Base-by-base conservation (phyloP, 805 yeast genomes). In the Candida lessepsii region DNA sequence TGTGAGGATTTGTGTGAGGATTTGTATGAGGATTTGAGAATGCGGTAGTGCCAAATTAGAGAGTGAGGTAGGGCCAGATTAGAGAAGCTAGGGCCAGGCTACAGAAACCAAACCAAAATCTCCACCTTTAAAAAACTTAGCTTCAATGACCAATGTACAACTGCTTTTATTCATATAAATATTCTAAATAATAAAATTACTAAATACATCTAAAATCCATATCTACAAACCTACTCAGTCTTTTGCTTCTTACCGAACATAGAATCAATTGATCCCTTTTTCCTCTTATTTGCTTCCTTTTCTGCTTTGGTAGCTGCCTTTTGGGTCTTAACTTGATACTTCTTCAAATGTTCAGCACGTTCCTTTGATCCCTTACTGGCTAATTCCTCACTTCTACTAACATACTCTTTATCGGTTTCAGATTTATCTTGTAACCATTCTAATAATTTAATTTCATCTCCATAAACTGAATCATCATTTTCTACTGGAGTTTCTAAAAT, bases 401-500 rank as follows among this genome's bases (percentile, higher is more conserved):
- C 24, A 28, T 76, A 71, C 46, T 83, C 91, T 10, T 60, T 54
- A 45, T 84, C 86, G 32, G 78, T 81, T 1, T 39, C 56, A 5
- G 53, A 29, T 40, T 67, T 75, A 2, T 80, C 95, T 24, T 75
- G 77, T 27, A 91, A 64, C 91, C 95, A 87, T 58, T 88, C 93
- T 36, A 93, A 65, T 25, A 85, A 59, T 51, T 86, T 84, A 48
- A 90, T 82, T 59, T 90, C 97, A 40, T 81, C 84, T 0, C 90
- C 95, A 58, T 86, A 84, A 0, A 71, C 57, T 2, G 76, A 66
- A 38, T 82, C 87, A 51, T 81, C 84, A 29, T 80, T 70, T 3
- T 70, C 77, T 11, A 75, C 79, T 1, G 98, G 98, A 0, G 97
- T 90, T 54, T 93, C 99, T 42, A 93, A 68, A 15, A 93, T 72